Conservation (phyloP, 257 asterid species). For the Anisodus tanguticus region DNA sequence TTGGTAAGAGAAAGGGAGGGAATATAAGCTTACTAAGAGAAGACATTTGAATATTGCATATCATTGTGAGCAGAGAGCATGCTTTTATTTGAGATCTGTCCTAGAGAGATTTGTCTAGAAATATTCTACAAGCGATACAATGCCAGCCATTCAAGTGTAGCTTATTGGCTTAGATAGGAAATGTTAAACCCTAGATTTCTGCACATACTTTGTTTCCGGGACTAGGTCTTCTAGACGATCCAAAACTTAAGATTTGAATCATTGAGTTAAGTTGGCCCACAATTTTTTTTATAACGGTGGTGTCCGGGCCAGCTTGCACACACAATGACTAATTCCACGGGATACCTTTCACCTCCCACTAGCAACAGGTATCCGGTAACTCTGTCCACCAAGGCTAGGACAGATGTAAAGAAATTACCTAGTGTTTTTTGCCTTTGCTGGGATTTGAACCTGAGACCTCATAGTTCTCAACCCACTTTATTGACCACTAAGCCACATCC, state of each 20-base stretch:
- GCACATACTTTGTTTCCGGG: neutral
- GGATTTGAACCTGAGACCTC: no score
- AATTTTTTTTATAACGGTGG: neutral
- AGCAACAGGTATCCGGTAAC: no score
- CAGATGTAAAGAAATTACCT: no score
- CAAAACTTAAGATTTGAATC: neutral
- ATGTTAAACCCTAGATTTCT: neutral
- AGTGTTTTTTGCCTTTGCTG: no score
- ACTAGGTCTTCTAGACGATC: neutral
- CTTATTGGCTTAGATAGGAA: neutral
- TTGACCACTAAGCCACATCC: no score
- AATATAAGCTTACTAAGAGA: neutral
- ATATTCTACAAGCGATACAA: neutral
- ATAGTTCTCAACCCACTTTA: no score
- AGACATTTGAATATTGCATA: neutral
- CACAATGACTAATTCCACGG: no score
- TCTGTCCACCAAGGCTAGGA: no score
- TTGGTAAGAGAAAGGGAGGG: neutral
- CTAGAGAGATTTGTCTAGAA: neutral
- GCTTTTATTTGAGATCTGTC: neutral
- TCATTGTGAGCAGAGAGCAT: conserved; percentile 2
- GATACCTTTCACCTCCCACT: no score
- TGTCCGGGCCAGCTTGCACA: no score
- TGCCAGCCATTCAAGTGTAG: neutral
- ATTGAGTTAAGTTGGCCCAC: neutral